Base-by-base conservation (phyloP, 768 basidiomycete genomes). In the Gloeopeniophorella convolvens region DNA sequence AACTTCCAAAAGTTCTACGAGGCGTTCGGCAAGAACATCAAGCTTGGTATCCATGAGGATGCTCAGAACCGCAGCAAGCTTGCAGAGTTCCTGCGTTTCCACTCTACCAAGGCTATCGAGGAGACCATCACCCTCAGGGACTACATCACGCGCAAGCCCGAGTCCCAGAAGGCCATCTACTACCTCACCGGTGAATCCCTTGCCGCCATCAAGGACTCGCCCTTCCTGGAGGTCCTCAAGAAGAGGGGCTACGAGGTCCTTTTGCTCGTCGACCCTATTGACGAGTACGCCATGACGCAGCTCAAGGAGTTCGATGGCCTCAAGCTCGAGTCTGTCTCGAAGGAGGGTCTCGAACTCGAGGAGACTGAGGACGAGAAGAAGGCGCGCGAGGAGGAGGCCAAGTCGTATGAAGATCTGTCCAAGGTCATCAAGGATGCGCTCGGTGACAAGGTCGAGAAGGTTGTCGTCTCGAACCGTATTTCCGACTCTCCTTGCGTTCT, bases 371-470 rank as follows among this genome's bases (percentile, higher is more conserved):
- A 95, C 60, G 95, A 98, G 81, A 99, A 98, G 84, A 79, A 78
- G 63, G 71, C 64, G 10, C 89, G 90, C 42, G 95, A 98, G 76
- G 79, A 83, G 55, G 91, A 95, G 70, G 80, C 76, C 21, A 72
- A 83, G 52, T 82, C 84, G 59, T 97, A 79, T 73, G 77, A 79
- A 63, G 91, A 92, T 55, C 80, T 99, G 51, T 94, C 91, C 81
- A 77, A 86, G 54, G 82, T 86, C 56, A 90, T 97, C 76, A 99
- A 97, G 81, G 95, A 99, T 62, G 89, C 89, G 50, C 92, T 99
- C 53, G 94, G 95, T 51, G 95, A 97, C 72, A 95, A 94, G 79
- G 94, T 99, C 57, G 96, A 99, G 80, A 99, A 99, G 79, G 95
- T 99, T 20, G 80, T 95, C 56, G 76, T 97, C 59, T 98, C 95